These are phyloP conservation scores for Gonium pectorale DNA, from an alignment of 139 green algal species.

Conservation along the genomic window DNA sequence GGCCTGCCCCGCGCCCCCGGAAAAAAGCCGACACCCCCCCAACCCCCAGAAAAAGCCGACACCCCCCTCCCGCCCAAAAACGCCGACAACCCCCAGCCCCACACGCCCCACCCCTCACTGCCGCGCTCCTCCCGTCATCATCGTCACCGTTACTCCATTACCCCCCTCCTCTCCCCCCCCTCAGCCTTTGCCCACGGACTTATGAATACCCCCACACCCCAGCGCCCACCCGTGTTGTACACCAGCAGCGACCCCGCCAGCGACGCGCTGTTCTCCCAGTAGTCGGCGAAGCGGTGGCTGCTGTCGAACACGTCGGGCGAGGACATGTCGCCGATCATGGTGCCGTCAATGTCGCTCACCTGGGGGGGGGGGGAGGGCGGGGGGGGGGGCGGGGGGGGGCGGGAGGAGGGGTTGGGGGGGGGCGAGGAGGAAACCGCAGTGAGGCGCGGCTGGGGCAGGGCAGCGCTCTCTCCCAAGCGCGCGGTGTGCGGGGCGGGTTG, in stretches of 20 bases:
- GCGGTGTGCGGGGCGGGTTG: too few species aligned
- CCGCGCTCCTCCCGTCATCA: not conserved
- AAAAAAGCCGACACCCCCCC: too few species aligned
- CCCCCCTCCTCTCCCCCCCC: not conserved
- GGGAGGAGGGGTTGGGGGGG: not conserved
- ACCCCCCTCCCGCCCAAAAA: too few species aligned
- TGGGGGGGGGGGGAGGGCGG: not conserved
- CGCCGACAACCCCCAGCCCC: too few species aligned
- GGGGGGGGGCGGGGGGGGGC: not conserved
- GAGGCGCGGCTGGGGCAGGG: not conserved
- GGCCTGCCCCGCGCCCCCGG: too few species aligned
- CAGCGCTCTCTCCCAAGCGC: too few species aligned
- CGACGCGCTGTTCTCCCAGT: slow-evolving; percentile 84
- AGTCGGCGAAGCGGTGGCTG: slow-evolving; percentile 69
- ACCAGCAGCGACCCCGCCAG: slow-evolving; percentile 78
- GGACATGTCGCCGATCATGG: slow-evolving; percentile 60
- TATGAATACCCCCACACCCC: not conserved
- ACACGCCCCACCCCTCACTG: not conserved
- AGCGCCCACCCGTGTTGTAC: slow-evolving; percentile 62
- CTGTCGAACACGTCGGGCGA: slow-evolving; percentile 43
- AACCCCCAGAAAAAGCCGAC: too few species aligned
- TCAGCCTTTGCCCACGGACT: slow-evolving; percentile 58
- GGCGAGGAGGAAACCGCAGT: not conserved
- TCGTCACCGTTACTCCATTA: too few species aligned
- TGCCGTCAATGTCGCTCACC: slow-evolving; percentile 64